Conservation (phyloP, 768 basidiomycete species). For the Phallus indusiatus region DNA sequence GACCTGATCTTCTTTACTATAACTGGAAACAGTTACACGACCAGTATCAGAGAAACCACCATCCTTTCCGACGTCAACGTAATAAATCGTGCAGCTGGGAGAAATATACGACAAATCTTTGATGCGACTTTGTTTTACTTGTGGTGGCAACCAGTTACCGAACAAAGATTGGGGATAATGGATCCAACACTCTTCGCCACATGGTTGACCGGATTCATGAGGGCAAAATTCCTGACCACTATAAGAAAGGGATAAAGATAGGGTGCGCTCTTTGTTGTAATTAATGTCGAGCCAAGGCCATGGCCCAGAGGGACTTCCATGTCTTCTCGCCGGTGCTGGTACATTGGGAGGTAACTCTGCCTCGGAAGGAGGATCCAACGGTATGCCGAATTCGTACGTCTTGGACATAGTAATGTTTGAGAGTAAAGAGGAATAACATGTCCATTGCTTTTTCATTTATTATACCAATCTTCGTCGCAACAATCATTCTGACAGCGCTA, state of each 20-base stretch:
- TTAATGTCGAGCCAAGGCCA: constrained; percentile 32
- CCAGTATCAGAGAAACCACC: constrained; percentile 1
- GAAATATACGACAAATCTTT: constrained; percentile 12
- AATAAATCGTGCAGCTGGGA: constrained; percentile 12
- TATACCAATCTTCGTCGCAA: neutral
- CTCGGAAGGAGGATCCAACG: neutral
- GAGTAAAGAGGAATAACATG: neutral
- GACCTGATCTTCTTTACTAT: constrained; percentile 28
- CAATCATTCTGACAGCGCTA: no score
- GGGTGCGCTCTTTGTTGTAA: constrained; percentile 12
- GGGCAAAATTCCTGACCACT: neutral
- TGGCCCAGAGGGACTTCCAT: constrained; percentile 34
- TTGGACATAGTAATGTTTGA: neutral
- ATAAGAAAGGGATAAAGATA: neutral
- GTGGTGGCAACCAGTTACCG: constrained; percentile 44
- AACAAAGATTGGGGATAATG: constrained; percentile 44
- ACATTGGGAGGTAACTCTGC: neutral
- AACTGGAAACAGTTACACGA: neutral
- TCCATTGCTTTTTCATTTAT: neutral
- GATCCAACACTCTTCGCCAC: constrained; percentile 19
- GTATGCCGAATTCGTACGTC: neutral
- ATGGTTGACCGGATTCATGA: neutral
- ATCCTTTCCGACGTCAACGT: constrained; percentile 16
- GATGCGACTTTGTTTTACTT: constrained; percentile 28
- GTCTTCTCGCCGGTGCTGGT: constrained; percentile 12